Percentiles rank a stretch among this genome's conserved stretches.
These are phyloP conservation scores for Xylaria polymorpha DNA, from an alignment of 2,329 filamentous ascomycete genomes.

Conservation along the genomic window DNA sequence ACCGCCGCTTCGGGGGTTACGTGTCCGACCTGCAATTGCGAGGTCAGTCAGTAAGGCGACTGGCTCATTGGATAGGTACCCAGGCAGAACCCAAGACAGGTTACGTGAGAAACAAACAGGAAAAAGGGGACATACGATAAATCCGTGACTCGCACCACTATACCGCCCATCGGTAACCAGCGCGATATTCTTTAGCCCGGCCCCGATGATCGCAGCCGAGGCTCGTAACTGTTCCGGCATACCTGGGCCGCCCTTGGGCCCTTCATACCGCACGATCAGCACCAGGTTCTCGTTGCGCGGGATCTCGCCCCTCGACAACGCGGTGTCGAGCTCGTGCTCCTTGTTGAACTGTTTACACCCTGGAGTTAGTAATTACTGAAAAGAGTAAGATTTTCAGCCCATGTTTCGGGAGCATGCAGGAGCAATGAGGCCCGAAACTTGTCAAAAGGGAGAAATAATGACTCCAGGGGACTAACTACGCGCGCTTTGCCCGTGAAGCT, in stretches of 20 bases:
- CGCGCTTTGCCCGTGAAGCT: slow-evolving; percentile 82
- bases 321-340: slow-evolving; percentile 80
- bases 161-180: slow-evolving; percentile 94
- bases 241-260: slow-evolving; percentile 90
- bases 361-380: too few relatives aligned
- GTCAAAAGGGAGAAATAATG: too few relatives aligned
- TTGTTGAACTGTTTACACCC: too few relatives aligned
- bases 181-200: slow-evolving; percentile 85
- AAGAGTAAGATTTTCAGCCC: too few relatives aligned
- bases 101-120: neutral
- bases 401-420: too few relatives aligned
- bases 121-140: slow-evolving; percentile 42
- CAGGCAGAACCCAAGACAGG: too few relatives aligned
- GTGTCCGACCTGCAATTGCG: slow-evolving; percentile 71
- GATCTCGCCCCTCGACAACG: slow-evolving; percentile 74
- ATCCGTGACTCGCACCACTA: slow-evolving; percentile 79
- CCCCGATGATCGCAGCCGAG: slow-evolving; percentile 91
- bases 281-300: slow-evolving; percentile 84
- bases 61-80: neutral
- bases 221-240: slow-evolving; percentile 97
- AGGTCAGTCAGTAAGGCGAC: neutral
- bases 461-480: too few relatives aligned
- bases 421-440: too few relatives aligned
- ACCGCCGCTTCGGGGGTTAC: slow-evolving; percentile 90
- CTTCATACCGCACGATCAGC: slow-evolving; percentile 91